Percentiles rank a stretch among this genome's conserved stretches.
Evolutionary conservation across 495 filamentous ascomycete species (phyloP).

Genomic region (Umbilicaria muhlenbergii): DNA sequence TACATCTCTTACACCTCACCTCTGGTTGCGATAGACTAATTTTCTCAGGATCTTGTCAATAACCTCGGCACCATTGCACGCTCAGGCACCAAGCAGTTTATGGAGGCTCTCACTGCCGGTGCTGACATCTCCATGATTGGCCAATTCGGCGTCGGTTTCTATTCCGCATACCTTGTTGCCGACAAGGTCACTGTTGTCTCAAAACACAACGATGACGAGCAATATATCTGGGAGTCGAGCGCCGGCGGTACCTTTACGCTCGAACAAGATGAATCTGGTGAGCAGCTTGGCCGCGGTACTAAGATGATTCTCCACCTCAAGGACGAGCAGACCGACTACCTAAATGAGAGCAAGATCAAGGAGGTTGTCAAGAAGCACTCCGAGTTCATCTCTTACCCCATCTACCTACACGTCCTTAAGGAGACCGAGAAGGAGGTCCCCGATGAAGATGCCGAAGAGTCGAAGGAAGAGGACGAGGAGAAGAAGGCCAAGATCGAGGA

Average conservation of each 20-base stretch:
- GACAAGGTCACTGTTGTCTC: constrained; percentile 90
- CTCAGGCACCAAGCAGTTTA: constrained; percentile 99
- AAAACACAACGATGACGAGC: constrained; percentile 99
- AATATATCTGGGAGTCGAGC: constrained; percentile 98
- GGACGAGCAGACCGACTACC: constrained; percentile 97
- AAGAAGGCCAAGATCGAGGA: constrained; percentile 69
- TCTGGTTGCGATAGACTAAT: constrained; percentile 11
- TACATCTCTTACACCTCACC: constrained; percentile 13
- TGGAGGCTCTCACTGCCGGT: constrained; percentile 96
- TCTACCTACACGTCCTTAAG: constrained; percentile 98
- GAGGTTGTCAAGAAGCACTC: constrained; percentile 99
- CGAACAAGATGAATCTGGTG: constrained; percentile 75
- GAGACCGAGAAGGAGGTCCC: constrained; percentile 98
- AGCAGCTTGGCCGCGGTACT: constrained; percentile 83
- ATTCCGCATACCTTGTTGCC: constrained; percentile 98
- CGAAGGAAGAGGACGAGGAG: constrained; percentile 38
- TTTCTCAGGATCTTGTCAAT: constrained; percentile 80
- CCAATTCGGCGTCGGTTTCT: constrained; percentile 99
- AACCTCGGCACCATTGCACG: constrained; percentile 98
- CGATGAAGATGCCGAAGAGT: constrained; percentile 84
- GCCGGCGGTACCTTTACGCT: constrained; percentile 97
- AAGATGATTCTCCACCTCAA: constrained; percentile 98
- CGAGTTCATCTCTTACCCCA: constrained; percentile 99
- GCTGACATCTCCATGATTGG: constrained; percentile 99
- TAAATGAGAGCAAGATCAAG: constrained; percentile 98